Conservation (phyloP, 139 green algal genomes). For the Micractinium sp. region DNA sequence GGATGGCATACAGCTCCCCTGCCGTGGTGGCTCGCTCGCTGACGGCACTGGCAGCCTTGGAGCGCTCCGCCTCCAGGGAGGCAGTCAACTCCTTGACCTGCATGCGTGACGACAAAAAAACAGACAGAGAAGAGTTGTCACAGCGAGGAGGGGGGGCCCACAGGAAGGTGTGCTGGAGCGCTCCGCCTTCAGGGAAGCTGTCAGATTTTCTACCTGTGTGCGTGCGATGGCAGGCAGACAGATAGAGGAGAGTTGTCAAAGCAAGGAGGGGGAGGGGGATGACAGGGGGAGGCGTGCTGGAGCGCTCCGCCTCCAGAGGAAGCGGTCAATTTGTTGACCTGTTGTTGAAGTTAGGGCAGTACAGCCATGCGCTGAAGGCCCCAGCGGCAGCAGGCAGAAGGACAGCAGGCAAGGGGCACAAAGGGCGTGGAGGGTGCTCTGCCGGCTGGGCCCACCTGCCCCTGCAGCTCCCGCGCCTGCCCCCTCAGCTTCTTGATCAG, state of each 20-base stretch:
- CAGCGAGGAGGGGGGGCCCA: not conserved
- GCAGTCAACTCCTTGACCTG: constrained; percentile 35
- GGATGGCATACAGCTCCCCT: constrained; percentile 54
- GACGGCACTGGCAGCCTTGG: not conserved
- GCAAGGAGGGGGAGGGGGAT: not conserved
- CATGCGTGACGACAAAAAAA: not conserved
- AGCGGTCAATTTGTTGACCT: too few relatives aligned
- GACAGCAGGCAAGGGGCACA: not conserved
- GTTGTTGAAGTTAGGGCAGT: not conserved
- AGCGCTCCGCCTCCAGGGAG: constrained; percentile 42
- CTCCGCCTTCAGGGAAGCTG: not conserved
- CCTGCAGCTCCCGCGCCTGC: constrained; percentile 60
- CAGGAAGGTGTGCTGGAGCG: too few relatives aligned
- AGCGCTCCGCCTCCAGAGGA: too few relatives aligned
- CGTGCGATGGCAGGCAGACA: not conserved
- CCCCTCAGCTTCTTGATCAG: constrained; percentile 78
- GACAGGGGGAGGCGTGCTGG: too few relatives aligned
- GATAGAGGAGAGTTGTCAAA: not conserved
- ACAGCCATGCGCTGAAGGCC: not conserved
- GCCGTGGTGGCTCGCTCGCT: constrained; percentile 50
- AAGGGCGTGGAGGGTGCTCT: too few relatives aligned
- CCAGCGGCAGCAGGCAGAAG: not conserved
- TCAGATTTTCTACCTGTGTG: constrained; percentile 31
- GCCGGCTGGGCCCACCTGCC: constrained; percentile 54
- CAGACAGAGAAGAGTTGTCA: not conserved